Percentiles rank a stretch among this genome's conserved stretches.
Evolutionary conservation across 1,139 yeast genomes (phyloP).

Genomic region (Debaryomyces udenii): DNA sequence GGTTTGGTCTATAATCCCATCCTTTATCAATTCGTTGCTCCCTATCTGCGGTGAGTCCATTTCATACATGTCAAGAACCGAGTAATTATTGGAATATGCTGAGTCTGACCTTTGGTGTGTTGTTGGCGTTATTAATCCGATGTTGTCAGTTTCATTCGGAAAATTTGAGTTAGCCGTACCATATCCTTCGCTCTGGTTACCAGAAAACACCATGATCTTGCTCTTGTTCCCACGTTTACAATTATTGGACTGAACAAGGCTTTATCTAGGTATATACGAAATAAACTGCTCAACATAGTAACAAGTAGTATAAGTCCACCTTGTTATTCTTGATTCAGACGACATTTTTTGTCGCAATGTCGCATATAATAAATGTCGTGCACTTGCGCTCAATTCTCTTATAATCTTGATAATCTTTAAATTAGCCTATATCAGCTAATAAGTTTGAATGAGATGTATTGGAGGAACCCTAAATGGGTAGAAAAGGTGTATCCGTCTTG

Average conservation of each 20-base stretch:
- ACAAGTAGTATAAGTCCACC: too few relatives aligned
- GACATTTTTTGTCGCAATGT: conserved; percentile 10
- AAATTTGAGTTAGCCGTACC: not conserved
- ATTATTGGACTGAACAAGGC: too few relatives aligned
- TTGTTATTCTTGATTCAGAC: conserved; percentile 2
- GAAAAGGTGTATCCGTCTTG: conserved; percentile 37
- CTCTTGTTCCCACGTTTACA: too few relatives aligned
- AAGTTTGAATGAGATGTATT: conserved; percentile 32
- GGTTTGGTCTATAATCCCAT: conserved; percentile 10
- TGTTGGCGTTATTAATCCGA: conserved; percentile 7
- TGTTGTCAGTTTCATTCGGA: not conserved
- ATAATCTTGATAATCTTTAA: not conserved
- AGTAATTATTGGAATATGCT: conserved; percentile 39
- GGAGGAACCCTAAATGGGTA: conserved; percentile 37
- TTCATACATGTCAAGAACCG: conserved; percentile 31
- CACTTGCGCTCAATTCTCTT: not conserved
- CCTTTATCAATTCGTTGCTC: conserved; percentile 8
- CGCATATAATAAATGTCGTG: conserved; percentile 6
- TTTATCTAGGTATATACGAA: too few relatives aligned
- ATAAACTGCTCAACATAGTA: too few relatives aligned
- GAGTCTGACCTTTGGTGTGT: conserved; percentile 34
- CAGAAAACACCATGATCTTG: conserved; percentile 4
- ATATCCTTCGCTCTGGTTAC: not conserved
- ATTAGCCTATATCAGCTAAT: not conserved
- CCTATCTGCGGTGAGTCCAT: conserved; percentile 20